Evolutionary conservation across 495 filamentous ascomycete genomes (phyloP).

Genomic region (Recurvomyces mirabilis): DNA sequence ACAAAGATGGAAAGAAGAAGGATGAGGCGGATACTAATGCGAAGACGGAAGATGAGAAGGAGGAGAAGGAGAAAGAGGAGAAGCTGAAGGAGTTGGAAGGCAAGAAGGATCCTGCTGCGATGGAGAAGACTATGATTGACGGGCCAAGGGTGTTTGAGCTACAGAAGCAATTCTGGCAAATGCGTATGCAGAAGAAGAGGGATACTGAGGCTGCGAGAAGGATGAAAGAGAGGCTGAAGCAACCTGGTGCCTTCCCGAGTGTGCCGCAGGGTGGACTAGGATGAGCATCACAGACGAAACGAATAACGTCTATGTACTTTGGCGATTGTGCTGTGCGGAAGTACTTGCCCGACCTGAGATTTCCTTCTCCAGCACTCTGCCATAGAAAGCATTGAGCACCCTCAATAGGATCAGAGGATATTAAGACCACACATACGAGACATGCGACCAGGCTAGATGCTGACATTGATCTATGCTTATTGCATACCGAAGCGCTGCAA

Average conservation of each 20-base stretch:
- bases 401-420: too few species aligned
- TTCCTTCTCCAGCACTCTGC: too few species aligned
- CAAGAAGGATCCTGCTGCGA: slow-evolving; percentile 26
- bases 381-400: too few species aligned
- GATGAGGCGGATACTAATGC: slow-evolving; percentile 23
- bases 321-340: too few species aligned
- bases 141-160: slow-evolving; percentile 70
- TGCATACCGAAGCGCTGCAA: too few species aligned
- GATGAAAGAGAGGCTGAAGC: slow-evolving; percentile 69
- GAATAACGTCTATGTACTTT: too few species aligned
- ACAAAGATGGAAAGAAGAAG: slow-evolving; percentile 26
- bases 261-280: slow-evolving; percentile 67
- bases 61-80: slow-evolving; percentile 42
- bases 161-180: slow-evolving; percentile 79
- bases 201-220: slow-evolving; percentile 68
- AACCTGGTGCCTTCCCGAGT: slow-evolving; percentile 68
- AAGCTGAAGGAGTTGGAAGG: slow-evolving; percentile 24
- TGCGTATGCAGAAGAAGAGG: slow-evolving; percentile 65
- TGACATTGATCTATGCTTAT: too few species aligned
- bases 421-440: too few species aligned
- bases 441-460: too few species aligned
- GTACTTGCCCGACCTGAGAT: too few species aligned
- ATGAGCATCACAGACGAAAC: too few species aligned
- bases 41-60: slow-evolving; percentile 28
- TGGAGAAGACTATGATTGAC: slow-evolving; percentile 23